Percentiles rank a stretch among this genome's conserved stretches.
Conservation (phyloP, 2,329 filamentous ascomycete genomes). For the Cytospora piceae region DNA sequence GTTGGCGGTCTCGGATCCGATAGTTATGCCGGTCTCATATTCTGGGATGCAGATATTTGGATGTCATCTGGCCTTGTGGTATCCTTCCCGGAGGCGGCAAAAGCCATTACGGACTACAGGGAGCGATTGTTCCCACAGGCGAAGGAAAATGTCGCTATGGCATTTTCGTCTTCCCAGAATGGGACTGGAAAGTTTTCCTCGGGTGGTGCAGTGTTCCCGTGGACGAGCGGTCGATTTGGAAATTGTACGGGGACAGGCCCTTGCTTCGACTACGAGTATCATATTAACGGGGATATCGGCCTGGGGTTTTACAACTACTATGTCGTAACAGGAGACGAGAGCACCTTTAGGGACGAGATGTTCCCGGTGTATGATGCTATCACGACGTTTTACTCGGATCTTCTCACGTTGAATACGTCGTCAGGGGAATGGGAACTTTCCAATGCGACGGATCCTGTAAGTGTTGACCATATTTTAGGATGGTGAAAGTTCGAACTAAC, state of each 20-base stretch:
- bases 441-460: constrained; percentile 73
- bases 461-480: constrained; percentile 28
- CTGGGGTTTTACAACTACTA: constrained; percentile 26
- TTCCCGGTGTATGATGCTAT: constrained; percentile 68
- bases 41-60: constrained; percentile 31
- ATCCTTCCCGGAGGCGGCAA: constrained; percentile 25
- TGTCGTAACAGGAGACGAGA: constrained; percentile 20
- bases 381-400: constrained; percentile 62
- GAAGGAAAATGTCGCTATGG: constrained; percentile 25
- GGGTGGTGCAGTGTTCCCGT: constrained; percentile 23
- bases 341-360: constrained; percentile 41
- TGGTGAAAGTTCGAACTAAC: not conserved
- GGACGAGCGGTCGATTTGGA: constrained; percentile 27
- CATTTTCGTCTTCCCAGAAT: constrained; percentile 47
- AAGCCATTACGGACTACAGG: constrained; percentile 20
- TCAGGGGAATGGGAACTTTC: constrained; percentile 47
- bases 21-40: constrained; percentile 26
- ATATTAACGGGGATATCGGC: constrained; percentile 29
- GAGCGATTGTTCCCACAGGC: constrained; percentile 23
- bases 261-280: constrained; percentile 29
- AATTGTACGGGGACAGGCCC: constrained; percentile 25
- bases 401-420: constrained; percentile 63
- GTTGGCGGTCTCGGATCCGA: constrained; percentile 38
- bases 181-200: constrained; percentile 42
- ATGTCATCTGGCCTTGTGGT: constrained; percentile 21